phyloP scores from a whole-genome alignment of 2,329 filamentous ascomycete species.

The Aureobasidium sp. region DNA sequence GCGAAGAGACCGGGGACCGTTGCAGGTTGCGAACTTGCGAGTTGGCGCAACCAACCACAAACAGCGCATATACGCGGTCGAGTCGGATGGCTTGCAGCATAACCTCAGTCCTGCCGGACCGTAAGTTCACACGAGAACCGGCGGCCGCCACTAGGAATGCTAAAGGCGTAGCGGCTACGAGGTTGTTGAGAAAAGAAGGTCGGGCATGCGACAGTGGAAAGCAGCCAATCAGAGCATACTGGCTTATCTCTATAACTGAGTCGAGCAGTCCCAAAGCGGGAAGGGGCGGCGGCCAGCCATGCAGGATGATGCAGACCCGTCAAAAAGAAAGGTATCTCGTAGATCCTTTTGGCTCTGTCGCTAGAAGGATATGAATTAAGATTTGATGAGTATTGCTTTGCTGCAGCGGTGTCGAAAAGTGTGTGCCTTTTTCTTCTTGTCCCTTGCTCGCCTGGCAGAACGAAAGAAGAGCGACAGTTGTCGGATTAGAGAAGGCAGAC shows the following conservation, averaged over 20 bases:
- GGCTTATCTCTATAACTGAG: conserved; percentile 12
- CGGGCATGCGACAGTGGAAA: conserved; percentile 1
- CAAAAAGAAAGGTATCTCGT: conserved; percentile 2
- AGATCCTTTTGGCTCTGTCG: background rate
- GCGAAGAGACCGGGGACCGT: conserved; percentile 5
- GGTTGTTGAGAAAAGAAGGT: background rate
- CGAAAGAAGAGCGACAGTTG: background rate
- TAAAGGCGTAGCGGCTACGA: background rate
- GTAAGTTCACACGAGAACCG: conserved; percentile 3
- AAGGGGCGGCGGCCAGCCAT: background rate
- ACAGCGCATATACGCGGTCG: background rate
- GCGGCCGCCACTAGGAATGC: conserved; percentile 8
- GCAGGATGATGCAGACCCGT: conserved; percentile 10
- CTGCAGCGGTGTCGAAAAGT: background rate
- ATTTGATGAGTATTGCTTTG: conserved; percentile 10
- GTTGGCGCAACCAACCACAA: conserved; percentile 1
- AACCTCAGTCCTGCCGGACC: background rate
- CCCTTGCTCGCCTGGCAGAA: background rate
- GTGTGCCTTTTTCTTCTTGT: background rate
- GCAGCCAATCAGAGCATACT: conserved; percentile 10
- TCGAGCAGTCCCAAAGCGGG: conserved; percentile 5
- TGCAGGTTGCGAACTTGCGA: background rate
- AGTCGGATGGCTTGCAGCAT: conserved; percentile 10
- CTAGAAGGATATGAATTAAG: background rate
- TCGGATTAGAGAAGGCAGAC: background rate